A percentile compares a stretch with the other conserved stretches of the same genome.
phyloP scores from a whole-genome alignment of 1,284 basidiomycete genomes.

The Kwoniella shivajii region DNA sequence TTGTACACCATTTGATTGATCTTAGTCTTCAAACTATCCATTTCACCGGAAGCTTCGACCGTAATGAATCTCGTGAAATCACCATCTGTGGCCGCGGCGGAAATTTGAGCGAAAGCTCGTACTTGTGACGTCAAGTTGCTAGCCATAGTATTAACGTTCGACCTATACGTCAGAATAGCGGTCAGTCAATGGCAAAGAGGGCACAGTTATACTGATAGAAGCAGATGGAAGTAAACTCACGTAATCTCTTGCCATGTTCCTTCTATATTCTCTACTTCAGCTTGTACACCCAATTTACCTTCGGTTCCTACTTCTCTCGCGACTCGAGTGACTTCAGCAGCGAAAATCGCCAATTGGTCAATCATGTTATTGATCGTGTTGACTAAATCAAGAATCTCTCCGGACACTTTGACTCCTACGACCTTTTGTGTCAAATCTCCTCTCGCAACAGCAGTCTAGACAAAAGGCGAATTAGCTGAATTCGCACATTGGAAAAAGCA shows the following conservation, averaged over 20 bases:
- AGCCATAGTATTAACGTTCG: slow-evolving; percentile 89
- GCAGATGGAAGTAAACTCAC: slow-evolving; percentile 60
- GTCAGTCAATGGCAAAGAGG: not conserved
- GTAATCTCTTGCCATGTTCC: slow-evolving; percentile 99
- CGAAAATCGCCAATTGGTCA: slow-evolving; percentile 91
- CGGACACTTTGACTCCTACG: slow-evolving; percentile 85
- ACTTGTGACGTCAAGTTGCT: slow-evolving; percentile 98
- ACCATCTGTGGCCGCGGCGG: slow-evolving; percentile 96
- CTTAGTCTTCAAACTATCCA: slow-evolving; percentile 99
- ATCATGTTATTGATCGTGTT: slow-evolving; percentile 87
- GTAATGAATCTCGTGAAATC: slow-evolving; percentile 99
- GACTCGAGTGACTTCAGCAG: slow-evolving; percentile 92
- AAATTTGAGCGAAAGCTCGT: slow-evolving; percentile 97
- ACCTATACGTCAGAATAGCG: slow-evolving; percentile 60
- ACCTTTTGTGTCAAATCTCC: slow-evolving; percentile 96
- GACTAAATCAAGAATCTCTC: slow-evolving; percentile 91
- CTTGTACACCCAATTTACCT: slow-evolving; percentile 95
- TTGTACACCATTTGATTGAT: slow-evolving; percentile 92
- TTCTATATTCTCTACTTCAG: slow-evolving; percentile 94
- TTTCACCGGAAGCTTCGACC: slow-evolving; percentile 96
- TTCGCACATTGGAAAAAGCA: not conserved
- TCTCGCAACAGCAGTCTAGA: slow-evolving; percentile 83
- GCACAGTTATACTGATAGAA: not conserved
- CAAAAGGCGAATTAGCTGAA: not conserved
- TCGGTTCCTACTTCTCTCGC: slow-evolving; percentile 94